phyloP scores from a whole-genome alignment of 1,139 yeast genomes.

The Insectozyma bohioensis region DNA sequence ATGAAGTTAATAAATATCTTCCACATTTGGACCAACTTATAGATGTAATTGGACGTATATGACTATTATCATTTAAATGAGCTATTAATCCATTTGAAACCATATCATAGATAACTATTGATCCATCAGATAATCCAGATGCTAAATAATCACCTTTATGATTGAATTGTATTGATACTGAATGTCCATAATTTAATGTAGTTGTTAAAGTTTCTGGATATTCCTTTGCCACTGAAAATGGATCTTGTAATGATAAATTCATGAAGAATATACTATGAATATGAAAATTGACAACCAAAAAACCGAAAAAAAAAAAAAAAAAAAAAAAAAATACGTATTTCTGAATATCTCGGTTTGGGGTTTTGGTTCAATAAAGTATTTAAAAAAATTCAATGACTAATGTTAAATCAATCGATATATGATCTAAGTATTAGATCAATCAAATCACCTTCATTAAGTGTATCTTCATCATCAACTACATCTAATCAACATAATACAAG shows the following conservation, averaged over 20 bases:
- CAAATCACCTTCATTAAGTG: constrained; percentile 11
- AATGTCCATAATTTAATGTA: constrained; percentile 65
- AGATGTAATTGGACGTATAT: constrained; percentile 73
- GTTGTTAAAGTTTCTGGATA: constrained; percentile 81
- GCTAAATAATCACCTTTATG: constrained; percentile 86
- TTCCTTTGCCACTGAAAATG: constrained; percentile 89
- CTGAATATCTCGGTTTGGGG: too few species aligned
- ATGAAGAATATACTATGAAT: constrained; percentile 27
- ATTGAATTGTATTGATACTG: constrained; percentile 73
- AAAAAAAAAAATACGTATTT: too few species aligned
- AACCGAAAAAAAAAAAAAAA: constrained; percentile 2
- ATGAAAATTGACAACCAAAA: constrained; percentile 1
- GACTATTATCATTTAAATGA: constrained; percentile 54
- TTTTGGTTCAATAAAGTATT: too few species aligned
- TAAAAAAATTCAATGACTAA: too few species aligned
- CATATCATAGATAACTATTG: constrained; percentile 74
- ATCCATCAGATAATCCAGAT: constrained; percentile 79
- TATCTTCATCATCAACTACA: constrained; percentile 9
- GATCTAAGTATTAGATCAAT: constrained; percentile 12
- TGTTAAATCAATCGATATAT: constrained; percentile 65
- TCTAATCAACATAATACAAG: constrained; percentile 2
- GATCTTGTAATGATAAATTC: constrained; percentile 89
- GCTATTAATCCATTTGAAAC: constrained; percentile 56
- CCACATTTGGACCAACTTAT: constrained; percentile 79
- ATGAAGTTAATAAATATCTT: constrained; percentile 65